phyloP scores from a whole-genome alignment of 129 eudicot genomes.

The Tanacetum coccineum region DNA sequence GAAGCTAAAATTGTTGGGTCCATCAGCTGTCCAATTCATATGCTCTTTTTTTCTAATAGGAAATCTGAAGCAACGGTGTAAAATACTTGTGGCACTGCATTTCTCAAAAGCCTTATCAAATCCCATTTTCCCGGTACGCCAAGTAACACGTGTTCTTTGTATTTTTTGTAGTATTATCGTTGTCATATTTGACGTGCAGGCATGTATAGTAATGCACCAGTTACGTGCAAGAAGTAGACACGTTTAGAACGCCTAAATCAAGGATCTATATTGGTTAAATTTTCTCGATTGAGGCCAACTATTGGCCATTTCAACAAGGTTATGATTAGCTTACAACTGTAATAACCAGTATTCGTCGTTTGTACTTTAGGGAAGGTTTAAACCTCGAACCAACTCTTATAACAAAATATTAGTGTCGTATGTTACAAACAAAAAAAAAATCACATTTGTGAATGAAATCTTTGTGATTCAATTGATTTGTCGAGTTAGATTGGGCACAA shows the following conservation, averaged over 20 bases:
- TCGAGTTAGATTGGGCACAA: no score
- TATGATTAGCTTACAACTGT: no score
- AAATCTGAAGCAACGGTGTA: conserved; percentile 34
- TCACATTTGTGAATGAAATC: no score
- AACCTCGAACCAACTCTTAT: no score
- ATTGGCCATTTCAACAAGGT: neutral
- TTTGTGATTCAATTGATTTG: no score
- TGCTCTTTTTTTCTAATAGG: conserved; percentile 21
- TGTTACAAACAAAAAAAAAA: no score
- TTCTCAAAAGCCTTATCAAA: conserved; percentile 21
- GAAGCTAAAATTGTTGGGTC: conserved; percentile 35
- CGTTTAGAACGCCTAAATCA: neutral
- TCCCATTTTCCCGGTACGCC: neutral
- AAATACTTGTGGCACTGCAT: conserved; percentile 25
- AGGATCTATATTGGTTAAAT: neutral
- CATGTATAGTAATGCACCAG: neutral
- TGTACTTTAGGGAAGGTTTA: no score
- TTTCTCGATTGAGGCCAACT: neutral
- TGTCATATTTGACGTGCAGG: neutral
- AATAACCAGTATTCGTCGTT: no score
- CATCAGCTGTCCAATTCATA: conserved; percentile 24
- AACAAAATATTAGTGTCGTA: no score
- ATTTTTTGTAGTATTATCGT: neutral
- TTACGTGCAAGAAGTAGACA: neutral
- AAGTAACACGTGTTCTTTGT: conserved; percentile 20